phyloP scores from a whole-genome alignment of 495 filamentous ascomycete species.

The Hypoxylon fragiforme region DNA sequence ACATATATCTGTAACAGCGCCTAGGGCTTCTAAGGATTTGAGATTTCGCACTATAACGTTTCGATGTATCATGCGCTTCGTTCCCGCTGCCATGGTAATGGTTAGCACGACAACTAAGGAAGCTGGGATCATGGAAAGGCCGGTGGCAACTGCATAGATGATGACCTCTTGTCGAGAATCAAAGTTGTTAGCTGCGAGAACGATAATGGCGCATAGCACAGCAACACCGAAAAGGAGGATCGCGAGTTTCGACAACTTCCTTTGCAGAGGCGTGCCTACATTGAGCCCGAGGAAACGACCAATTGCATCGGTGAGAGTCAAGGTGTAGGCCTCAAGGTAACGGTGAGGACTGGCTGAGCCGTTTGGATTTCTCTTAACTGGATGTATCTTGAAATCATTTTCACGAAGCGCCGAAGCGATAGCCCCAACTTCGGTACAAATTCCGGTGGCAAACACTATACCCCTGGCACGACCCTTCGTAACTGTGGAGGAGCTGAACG shows the following conservation, averaged over 20 bases:
- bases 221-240: conserved; percentile 53
- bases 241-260: conserved; percentile 54
- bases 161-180: conserved; percentile 48
- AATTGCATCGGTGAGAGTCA: conserved; percentile 66
- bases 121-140: conserved; percentile 61
- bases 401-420: conserved; percentile 51
- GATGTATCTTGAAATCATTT: conserved; percentile 49
- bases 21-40: conserved; percentile 60
- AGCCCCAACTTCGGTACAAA: conserved; percentile 53
- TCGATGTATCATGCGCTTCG: conserved; percentile 53
- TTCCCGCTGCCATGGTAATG: conserved; percentile 59
- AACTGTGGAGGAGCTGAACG: conserved; percentile 53
- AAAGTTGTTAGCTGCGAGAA: conserved; percentile 54
- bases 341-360: conserved; percentile 64
- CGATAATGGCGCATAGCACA: conserved; percentile 54
- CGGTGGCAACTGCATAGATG: conserved; percentile 61
- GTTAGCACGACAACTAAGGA: conserved; percentile 58
- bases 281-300: conserved; percentile 72
- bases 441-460: conserved; percentile 49
- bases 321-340: conserved; percentile 68
- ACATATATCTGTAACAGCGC: conserved; percentile 72
- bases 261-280: conserved; percentile 58
- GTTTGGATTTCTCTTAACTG: conserved; percentile 59
- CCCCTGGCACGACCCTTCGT: conserved; percentile 53
- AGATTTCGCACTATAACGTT: conserved; percentile 57